Conservation (phyloP, 495 filamentous ascomycete species). For the Aspergillus incahuasiensis region DNA sequence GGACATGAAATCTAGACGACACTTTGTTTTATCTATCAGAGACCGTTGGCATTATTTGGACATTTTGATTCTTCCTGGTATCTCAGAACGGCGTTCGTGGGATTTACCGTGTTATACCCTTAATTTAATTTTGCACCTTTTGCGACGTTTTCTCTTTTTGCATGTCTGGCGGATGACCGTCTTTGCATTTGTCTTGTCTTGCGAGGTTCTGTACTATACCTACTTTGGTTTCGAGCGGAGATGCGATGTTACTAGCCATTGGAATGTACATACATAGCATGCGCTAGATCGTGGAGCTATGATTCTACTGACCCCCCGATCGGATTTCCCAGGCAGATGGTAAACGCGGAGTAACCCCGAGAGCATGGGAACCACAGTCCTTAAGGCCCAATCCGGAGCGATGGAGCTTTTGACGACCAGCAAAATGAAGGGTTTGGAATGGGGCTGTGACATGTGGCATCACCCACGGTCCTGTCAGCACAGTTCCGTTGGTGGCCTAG, state of each 20-base stretch:
- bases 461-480: too few species aligned
- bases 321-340: neutral
- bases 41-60: constrained; percentile 16
- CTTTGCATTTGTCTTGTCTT: constrained; percentile 5
- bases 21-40: constrained; percentile 2
- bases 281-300: constrained; percentile 26
- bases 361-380: neutral
- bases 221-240: constrained; percentile 2
- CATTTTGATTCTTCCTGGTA: constrained; percentile 17
- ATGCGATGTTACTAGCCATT: constrained; percentile 16
- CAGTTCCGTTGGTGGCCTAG: neutral
- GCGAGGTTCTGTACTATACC: constrained; percentile 23
- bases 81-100: constrained; percentile 32
- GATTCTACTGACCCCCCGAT: constrained; percentile 12
- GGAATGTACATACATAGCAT: constrained; percentile 34
- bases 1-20: constrained; percentile 3
- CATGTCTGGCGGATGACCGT: constrained; percentile 9
- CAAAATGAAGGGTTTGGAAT: too few species aligned
- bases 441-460: too few species aligned
- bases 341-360: neutral
- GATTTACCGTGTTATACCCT: constrained; percentile 30
- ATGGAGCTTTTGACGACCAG: neutral
- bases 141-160: constrained; percentile 9
- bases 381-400: neutral
- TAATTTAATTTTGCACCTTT: constrained; percentile 31